A percentile compares a stretch with the other conserved stretches of the same genome.
Conservation (phyloP, 2,329 filamentous ascomycete genomes). For the Colletotrichum tanaceti region DNA sequence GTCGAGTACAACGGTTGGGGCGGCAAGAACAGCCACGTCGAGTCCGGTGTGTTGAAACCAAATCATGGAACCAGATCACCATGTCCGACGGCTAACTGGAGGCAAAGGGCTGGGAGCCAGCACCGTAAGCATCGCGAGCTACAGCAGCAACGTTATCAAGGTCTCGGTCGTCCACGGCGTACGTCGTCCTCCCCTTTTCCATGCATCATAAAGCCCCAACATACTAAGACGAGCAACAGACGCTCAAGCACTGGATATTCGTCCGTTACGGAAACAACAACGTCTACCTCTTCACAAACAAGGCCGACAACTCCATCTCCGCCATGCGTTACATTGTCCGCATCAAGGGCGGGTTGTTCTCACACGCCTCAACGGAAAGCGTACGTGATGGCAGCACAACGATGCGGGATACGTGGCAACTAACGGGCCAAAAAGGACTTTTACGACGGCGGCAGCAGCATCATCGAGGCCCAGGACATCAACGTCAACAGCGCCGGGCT, state of each 20-base stretch:
- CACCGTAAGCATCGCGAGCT: slow-evolving; percentile 47
- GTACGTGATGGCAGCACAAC: not conserved
- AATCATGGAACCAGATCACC: not conserved
- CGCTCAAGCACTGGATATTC: slow-evolving; percentile 37
- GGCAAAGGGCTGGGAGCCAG: slow-evolving; percentile 46
- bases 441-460: slow-evolving; percentile 49
- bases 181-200: not conserved
- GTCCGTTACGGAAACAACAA: slow-evolving; percentile 52
- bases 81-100: not conserved
- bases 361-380: slow-evolving; percentile 44
- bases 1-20: slow-evolving; percentile 49
- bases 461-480: slow-evolving; percentile 50
- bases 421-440: slow-evolving; percentile 42
- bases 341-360: slow-evolving; percentile 48
- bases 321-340: slow-evolving; percentile 54
- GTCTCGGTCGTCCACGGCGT: slow-evolving; percentile 49
- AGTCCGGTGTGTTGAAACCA: slow-evolving; percentile 25
- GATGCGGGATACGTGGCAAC: not conserved
- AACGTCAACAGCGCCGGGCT: slow-evolving; percentile 46
- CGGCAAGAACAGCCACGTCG: slow-evolving; percentile 49
- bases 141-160: slow-evolving; percentile 49
- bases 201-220: not conserved
- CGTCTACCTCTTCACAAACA: slow-evolving; percentile 58
- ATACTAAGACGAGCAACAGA: not conserved
- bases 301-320: slow-evolving; percentile 52